Percentiles rank a stretch among this genome's conserved stretches.
phyloP scores from a whole-genome alignment of 495 filamentous ascomycete genomes.

The Thermochaetoides thermophila region DNA sequence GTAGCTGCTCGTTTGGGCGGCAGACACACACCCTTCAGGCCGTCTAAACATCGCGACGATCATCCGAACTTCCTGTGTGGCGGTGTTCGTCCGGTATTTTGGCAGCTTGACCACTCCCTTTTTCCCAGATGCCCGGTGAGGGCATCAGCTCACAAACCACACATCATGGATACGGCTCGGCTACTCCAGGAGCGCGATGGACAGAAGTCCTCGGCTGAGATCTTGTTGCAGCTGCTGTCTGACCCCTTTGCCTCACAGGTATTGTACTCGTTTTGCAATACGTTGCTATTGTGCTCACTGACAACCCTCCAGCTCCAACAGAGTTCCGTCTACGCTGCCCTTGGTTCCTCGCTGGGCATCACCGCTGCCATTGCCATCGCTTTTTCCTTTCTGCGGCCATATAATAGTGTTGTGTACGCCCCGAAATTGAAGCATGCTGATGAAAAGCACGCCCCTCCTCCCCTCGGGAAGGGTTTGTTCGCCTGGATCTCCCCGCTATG shows the following conservation, averaged over 20 bases:
- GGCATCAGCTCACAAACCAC: too few relatives aligned
- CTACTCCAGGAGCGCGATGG: too few relatives aligned
- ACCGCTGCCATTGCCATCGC: slow-evolving; percentile 54
- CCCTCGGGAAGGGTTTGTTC: slow-evolving; percentile 69
- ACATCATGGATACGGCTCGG: too few relatives aligned
- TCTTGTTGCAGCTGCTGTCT: slow-evolving; percentile 29
- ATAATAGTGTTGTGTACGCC: slow-evolving; percentile 82
- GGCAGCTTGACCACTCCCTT: too few relatives aligned
- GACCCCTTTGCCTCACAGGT: slow-evolving; percentile 36
- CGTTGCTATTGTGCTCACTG: neutral
- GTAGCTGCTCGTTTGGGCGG: too few relatives aligned
- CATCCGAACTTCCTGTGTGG: too few relatives aligned
- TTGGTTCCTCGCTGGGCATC: slow-evolving; percentile 68
- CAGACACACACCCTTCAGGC: too few relatives aligned
- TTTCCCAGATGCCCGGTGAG: too few relatives aligned
- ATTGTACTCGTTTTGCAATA: neutral
- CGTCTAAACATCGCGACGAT: too few relatives aligned
- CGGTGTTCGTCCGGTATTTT: too few relatives aligned
- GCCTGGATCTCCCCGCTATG: slow-evolving; percentile 72
- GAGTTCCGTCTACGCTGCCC: slow-evolving; percentile 52
- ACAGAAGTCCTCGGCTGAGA: slow-evolving; percentile 13
- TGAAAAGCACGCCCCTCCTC: slow-evolving; percentile 83
- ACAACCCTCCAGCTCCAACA: slow-evolving; percentile 17
- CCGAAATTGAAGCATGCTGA: slow-evolving; percentile 90
- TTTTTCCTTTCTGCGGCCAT: slow-evolving; percentile 83